These are phyloP conservation scores for Carex littledalei DNA, from an alignment of 176 grass and related monocot genomes.

Conservation along the genomic window DNA sequence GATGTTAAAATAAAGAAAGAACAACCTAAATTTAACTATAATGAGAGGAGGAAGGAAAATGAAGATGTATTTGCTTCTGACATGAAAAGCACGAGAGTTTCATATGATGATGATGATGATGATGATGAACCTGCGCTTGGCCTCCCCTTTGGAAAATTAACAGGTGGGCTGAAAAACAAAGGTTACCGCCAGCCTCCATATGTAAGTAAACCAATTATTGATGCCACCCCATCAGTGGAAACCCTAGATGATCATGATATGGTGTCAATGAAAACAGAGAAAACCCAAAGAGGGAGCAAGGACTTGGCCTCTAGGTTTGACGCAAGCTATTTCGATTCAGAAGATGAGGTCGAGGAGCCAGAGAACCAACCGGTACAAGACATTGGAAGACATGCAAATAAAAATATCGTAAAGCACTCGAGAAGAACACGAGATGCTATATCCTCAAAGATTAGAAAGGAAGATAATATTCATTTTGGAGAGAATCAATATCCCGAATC, in stretches of 20 bases:
- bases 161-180: conserved; percentile 72
- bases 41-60: background rate
- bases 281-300: conserved; percentile 11
- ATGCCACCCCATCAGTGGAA: conserved; percentile 23
- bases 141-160: conserved; percentile 68
- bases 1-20: conserved; percentile 29
- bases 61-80: conserved; percentile 18
- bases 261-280: conserved; percentile 11
- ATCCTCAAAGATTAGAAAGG: conserved; percentile 35
- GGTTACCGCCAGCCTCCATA: conserved; percentile 36
- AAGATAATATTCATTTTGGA: conserved; percentile 9
- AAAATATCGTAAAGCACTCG: conserved; percentile 30
- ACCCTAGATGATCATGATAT: conserved; percentile 25
- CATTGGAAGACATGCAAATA: conserved; percentile 32
- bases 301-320: conserved; percentile 29
- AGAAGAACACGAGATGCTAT: conserved; percentile 37
- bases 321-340: conserved; percentile 36
- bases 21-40: background rate
- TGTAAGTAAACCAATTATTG: conserved; percentile 25
- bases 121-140: conserved; percentile 31
- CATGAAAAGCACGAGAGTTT: conserved; percentile 26
- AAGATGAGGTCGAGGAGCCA: conserved; percentile 36
- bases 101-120: conserved; percentile 32
- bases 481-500: background rate
- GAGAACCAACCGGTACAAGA: conserved; percentile 7